phyloP scores from a whole-genome alignment of 345 rosid species.

The Eutrema yunnanense region DNA sequence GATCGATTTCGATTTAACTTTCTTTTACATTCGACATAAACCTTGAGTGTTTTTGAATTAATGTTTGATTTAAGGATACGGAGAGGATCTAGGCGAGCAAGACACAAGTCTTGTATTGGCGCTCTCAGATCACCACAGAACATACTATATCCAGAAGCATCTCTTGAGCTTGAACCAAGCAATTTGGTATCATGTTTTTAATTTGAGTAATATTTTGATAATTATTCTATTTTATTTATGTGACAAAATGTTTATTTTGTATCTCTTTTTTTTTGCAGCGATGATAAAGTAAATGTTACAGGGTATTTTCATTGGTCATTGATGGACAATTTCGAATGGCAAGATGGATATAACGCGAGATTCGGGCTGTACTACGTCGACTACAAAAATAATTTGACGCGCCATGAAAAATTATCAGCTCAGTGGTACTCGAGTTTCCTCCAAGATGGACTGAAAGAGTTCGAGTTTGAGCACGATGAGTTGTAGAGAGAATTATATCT shows the following conservation, averaged over 20 bases:
- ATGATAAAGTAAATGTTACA: slow-evolving; percentile 27
- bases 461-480: slow-evolving; percentile 13
- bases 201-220: not conserved
- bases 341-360: slow-evolving; percentile 21
- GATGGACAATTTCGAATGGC: slow-evolving; percentile 27
- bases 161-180: slow-evolving; percentile 21
- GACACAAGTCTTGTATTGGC: slow-evolving; percentile 23
- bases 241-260: not conserved
- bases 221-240: not conserved
- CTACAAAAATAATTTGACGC: slow-evolving; percentile 23
- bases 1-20: not conserved
- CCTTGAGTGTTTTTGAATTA: not conserved
- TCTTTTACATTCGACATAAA: not conserved
- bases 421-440: slow-evolving; percentile 26
- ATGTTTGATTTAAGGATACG: slow-evolving; percentile 20
- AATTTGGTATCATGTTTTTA: slow-evolving; percentile 15
- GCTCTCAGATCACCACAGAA: slow-evolving; percentile 22
- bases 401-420: slow-evolving; percentile 20
- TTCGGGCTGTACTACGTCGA: slow-evolving; percentile 19
- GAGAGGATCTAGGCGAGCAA: slow-evolving; percentile 24
- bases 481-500: slow-evolving; percentile 11
- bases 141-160: slow-evolving; percentile 23
- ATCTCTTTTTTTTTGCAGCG: not conserved
- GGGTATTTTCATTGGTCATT: slow-evolving; percentile 26
- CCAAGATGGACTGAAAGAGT: not conserved